Evolutionary conservation across 2,329 filamentous ascomycete species (phyloP), one percentile per base, ranked within the genome.

Genomic region (Arthroderma sp.): DNA sequence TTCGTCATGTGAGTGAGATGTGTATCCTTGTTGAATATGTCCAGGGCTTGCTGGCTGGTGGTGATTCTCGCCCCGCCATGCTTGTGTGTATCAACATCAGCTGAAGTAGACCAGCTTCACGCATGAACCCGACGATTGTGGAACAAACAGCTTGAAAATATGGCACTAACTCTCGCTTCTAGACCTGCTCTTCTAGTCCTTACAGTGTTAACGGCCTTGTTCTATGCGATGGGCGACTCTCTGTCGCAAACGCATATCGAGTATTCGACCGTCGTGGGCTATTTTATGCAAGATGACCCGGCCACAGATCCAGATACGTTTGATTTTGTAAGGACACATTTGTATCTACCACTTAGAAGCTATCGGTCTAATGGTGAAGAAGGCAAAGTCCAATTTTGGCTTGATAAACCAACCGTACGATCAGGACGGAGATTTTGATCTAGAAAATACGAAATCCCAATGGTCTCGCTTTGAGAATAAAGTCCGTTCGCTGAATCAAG

Each of bases 391-490:
- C 11, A 41, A 68, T 50, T 73, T 75, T 42, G 72, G 72, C 32
- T 62, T 75, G 6, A 70, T 74, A 15, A 53, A 64, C 32, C 65
- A 63, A 33, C 48, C 53, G 1, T 74, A 75, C 51, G 56, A 61
- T 33, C 60, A 60, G 6, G 67, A 71, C 44, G n/a, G 46, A 6
- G 44, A 54, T 10, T 47, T 57, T 29, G 54, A 61, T 32, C 48
- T 57, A 10, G 42, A 57, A n/a, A 50, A 52, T 11, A 47, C 61
- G 5, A 56, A 64, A 11, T 74, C 70, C 0, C 73, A 74, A 58
- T 80, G 76, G 76, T 61, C 73, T 45, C 67, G 70, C 7, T 73
- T 80, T 38, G 57, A 59, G 7, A 52, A 65, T 38, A 66, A 74
- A 49, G 60, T 79, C 11, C 49, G 58, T 6, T 54, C 57, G 2